Base-by-base conservation (phyloP, 805 yeast species). In the Candida maris region DNA sequence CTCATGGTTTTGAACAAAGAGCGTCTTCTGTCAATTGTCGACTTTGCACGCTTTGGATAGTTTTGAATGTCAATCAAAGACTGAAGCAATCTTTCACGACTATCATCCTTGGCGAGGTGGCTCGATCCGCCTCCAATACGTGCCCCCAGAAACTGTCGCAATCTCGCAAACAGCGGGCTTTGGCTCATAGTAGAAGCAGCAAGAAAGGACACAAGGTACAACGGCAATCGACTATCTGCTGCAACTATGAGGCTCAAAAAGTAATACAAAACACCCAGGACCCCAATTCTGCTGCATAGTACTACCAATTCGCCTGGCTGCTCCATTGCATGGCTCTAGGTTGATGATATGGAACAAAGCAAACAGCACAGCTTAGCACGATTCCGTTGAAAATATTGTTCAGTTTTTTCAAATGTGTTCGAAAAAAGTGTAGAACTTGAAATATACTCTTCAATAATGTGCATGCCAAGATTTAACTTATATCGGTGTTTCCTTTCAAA, bases 1-100 rank as follows among this genome's bases (percentile, higher is more conserved):
- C 72, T 53, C 72, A 81, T 63, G 45, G 66, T 47, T 42, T 68
- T 69, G 54, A 65, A 70, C 25, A 70, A 51, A 15, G 59, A 55
- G 19, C 70, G 56, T 34, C 74, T 63, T 32, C 70, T 55, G 32
- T 71, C 72, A 42, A 73, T 77, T 67, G 71, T 59, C 3, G 54
- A 54, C 26, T 62, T 58, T 4, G 71, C 61, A 28, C 67, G 61
- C 2, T 39, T 25, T 3, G 63, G 46, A 45, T 79, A 79, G 6
- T 59, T 51, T 24, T 68, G 60, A n/a, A 79, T 55, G 9, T 78
- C 70, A n/a, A 54, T 52, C 6, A 78, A 51, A 0, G 83, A 70
- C 19, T 48, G 52, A 1, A 64, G 45, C 9, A 69, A 18, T 3
- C 54, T 57, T 19, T 41, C 45, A 22, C 65, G 49, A 3, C 54